Percentiles rank a stretch among this genome's conserved stretches.
These are phyloP conservation scores for Calonectria montana DNA, from an alignment of 2,329 filamentous ascomycete genomes.

Conservation along the genomic window DNA sequence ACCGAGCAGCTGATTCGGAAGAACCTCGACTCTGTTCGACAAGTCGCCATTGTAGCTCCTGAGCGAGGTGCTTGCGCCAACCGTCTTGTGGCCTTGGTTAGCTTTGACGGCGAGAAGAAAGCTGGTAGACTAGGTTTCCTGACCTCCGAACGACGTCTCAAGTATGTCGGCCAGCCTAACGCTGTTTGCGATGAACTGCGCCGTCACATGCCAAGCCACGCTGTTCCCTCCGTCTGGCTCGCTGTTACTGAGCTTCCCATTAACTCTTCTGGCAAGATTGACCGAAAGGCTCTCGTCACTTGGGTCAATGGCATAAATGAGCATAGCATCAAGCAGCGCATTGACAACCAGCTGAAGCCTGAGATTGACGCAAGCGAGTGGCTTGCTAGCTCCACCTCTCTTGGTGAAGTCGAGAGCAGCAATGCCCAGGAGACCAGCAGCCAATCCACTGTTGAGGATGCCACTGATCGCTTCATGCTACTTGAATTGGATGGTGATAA, in stretches of 20 bases:
- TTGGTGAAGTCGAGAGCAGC: neutral
- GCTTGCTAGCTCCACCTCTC: neutral
- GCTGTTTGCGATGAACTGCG: neutral
- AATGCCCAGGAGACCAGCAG: neutral
- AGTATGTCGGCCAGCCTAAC: neutral
- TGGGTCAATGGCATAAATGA: constrained; percentile 6
- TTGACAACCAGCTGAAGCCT: neutral
- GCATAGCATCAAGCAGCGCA: neutral
- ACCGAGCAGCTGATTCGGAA: neutral
- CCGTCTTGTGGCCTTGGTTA: neutral
- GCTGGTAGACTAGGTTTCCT: neutral
- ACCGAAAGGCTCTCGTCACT: neutral
- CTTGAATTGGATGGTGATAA: neutral
- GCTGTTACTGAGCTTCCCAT: neutral
- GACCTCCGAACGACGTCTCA: neutral
- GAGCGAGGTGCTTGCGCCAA: neutral
- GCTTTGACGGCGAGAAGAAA: neutral
- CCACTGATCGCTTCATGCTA: neutral
- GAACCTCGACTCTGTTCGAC: neutral
- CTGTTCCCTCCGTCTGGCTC: neutral
- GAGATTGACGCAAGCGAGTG: neutral
- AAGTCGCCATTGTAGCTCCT: neutral
- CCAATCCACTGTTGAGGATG: neutral
- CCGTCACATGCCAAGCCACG: neutral
- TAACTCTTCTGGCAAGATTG: neutral